These are phyloP conservation scores for Alternaria sp. DNA, from an alignment of 2,329 filamentous ascomycete species.

Conservation along the genomic window DNA sequence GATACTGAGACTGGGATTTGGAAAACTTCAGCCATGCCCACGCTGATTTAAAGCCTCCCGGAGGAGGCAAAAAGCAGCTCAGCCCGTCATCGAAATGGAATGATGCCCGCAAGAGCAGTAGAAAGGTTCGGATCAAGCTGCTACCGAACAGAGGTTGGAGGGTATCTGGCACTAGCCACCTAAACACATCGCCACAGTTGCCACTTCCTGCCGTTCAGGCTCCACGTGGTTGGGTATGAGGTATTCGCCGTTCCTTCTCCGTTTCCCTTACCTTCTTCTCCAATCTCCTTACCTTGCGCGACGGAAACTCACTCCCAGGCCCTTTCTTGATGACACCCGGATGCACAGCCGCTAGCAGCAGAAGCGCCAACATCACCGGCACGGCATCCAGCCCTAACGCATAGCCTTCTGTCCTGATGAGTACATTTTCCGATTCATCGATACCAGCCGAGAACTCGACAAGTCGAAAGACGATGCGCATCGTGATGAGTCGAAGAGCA, in stretches of 20 bases:
- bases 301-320: slow-evolving; percentile 37
- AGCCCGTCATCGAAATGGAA: slow-evolving; percentile 10
- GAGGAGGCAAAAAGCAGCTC: slow-evolving; percentile 28
- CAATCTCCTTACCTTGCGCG: slow-evolving; percentile 35
- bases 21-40: slow-evolving; percentile 47
- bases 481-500: slow-evolving; percentile 55
- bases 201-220: slow-evolving; percentile 12
- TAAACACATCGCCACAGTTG: slow-evolving; percentile 13
- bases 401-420: slow-evolving; percentile 46
- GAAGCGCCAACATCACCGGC: slow-evolving; percentile 61
- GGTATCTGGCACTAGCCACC: slow-evolving; percentile 25
- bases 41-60: slow-evolving; percentile 38
- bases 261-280: too few relatives aligned
- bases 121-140: slow-evolving; percentile 27
- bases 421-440: slow-evolving; percentile 33
- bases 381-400: slow-evolving; percentile 62
- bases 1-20: slow-evolving; percentile 29
- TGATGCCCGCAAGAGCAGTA: slow-evolving; percentile 7
- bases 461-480: slow-evolving; percentile 68
- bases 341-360: slow-evolving; percentile 36
- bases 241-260: too few relatives aligned
- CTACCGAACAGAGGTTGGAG: slow-evolving; percentile 28
- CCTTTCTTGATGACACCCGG: slow-evolving; percentile 37
- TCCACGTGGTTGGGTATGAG: slow-evolving; percentile 20
- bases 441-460: slow-evolving; percentile 63